Conservation (phyloP, 495 filamentous ascomycete genomes). For the Neurospora discreta region DNA sequence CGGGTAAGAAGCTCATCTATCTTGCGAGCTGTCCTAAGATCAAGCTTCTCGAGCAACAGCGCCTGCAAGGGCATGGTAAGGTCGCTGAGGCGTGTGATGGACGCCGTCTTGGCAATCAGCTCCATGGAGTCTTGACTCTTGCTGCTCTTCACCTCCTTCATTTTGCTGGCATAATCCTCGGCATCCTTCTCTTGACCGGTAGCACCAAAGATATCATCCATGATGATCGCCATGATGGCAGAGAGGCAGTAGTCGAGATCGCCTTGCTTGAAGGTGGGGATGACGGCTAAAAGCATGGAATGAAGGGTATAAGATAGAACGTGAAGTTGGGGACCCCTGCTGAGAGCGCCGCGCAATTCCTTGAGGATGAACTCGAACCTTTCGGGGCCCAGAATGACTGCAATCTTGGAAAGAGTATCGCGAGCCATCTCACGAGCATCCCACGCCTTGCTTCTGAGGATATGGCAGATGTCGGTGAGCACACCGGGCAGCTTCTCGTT, state of each 20-base stretch:
- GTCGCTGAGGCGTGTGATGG: conserved; percentile 58
- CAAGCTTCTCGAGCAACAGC: conserved; percentile 71
- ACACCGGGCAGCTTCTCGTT: conserved; percentile 65
- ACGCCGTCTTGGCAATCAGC: conserved; percentile 69
- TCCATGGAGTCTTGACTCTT: conserved; percentile 98
- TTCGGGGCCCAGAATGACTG: conserved; percentile 61
- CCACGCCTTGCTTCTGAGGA: conserved; percentile 76
- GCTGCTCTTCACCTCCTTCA: conserved; percentile 95
- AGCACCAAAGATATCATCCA: conserved; percentile 96
- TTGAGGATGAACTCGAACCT: conserved; percentile 91
- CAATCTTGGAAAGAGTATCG: conserved; percentile 75
- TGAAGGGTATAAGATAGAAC: conserved; percentile 93
- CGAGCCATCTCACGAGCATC: conserved; percentile 84
- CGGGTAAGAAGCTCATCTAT: conserved; percentile 82
- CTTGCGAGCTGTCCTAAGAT: conserved; percentile 66
- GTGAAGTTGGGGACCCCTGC: conserved; percentile 82
- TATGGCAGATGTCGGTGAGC: conserved; percentile 83
- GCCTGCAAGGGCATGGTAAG: conserved; percentile 66
- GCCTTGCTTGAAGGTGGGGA: conserved; percentile 64
- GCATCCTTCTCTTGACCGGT: conserved; percentile 96
- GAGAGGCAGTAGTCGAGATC: conserved; percentile 81
- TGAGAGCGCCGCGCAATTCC: conserved; percentile 72
- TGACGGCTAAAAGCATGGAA: conserved; percentile 69
- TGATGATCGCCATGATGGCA: conserved; percentile 69
- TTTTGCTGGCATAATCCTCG: conserved; percentile 85